Percentiles rank a stretch among this genome's conserved stretches.
Evolutionary conservation across 768 basidiomycete genomes (phyloP).

Genomic region (Harrya chromipes): DNA sequence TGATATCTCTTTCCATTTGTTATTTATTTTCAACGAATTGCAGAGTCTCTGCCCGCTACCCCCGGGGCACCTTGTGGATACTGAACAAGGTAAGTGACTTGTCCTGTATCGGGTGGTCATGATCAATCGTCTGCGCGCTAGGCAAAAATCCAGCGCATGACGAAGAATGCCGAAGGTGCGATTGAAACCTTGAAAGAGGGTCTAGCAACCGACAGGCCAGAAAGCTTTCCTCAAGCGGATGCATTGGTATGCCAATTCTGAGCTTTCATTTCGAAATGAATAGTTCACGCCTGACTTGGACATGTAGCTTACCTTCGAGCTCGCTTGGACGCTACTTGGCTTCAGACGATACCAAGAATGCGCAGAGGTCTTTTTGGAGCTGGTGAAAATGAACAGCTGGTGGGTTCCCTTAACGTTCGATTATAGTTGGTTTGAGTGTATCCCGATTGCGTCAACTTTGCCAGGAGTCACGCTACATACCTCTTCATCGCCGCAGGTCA

Average conservation of each 20-base stretch:
- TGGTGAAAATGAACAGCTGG: conserved; percentile 73
- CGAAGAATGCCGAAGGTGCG: conserved; percentile 58
- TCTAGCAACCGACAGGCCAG: conserved; percentile 46
- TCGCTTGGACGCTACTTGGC: conserved; percentile 72
- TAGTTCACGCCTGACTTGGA: neutral
- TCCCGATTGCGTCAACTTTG: neutral
- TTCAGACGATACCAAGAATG: conserved; percentile 64
- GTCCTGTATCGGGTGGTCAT: neutral
- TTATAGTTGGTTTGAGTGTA: neutral
- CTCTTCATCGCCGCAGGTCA: conserved; percentile 70
- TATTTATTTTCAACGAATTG: neutral
- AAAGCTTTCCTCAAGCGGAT: conserved; percentile 69
- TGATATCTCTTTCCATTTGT: neutral
- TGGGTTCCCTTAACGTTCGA: conserved; percentile 21
- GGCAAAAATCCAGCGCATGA: conserved; percentile 79
- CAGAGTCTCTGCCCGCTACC: conserved; percentile 57
- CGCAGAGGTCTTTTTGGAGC: conserved; percentile 59
- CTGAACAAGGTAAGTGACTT: conserved; percentile 52
- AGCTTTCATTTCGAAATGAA: neutral
- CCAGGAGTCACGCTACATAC: conserved; percentile 77
- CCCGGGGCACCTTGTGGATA: conserved; percentile 69
- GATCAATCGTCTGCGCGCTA: conserved; percentile 20
- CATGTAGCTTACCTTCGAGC: conserved; percentile 66
- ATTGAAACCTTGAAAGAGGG: conserved; percentile 60
- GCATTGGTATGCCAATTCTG: conserved; percentile 45